phyloP scores from a whole-genome alignment of 164 flowering plant species.

The Annona cherimola region DNA sequence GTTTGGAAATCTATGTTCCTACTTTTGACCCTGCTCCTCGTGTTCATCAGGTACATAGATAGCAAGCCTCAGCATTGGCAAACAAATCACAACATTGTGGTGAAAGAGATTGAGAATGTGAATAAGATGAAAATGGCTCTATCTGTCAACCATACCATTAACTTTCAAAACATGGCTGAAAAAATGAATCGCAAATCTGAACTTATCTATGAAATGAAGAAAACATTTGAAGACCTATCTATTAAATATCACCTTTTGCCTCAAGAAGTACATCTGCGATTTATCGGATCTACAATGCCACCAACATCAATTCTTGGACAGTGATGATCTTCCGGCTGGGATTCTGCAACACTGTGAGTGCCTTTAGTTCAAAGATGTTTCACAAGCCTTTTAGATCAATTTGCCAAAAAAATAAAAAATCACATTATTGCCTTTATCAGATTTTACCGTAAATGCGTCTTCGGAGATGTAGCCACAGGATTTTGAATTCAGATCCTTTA shows the following conservation, averaged over 20 bases:
- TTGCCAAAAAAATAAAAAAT: too few species aligned
- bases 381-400: too few species aligned
- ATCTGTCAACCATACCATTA: conserved; percentile 65
- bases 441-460: too few species aligned
- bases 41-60: conserved; percentile 53
- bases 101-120: conserved; percentile 68
- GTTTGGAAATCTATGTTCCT: too few species aligned
- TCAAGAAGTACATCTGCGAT: conserved; percentile 64
- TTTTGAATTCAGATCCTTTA: too few species aligned
- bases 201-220: conserved; percentile 58
- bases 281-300: neutral
- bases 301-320: conserved; percentile 1
- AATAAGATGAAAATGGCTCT: conserved; percentile 78
- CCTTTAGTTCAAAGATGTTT: too few species aligned
- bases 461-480: too few species aligned
- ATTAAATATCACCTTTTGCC: conserved; percentile 71
- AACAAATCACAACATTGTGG: conserved; percentile 43
- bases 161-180: conserved; percentile 65
- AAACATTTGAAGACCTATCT: conserved; percentile 58
- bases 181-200: conserved; percentile 57
- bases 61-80: conserved; percentile 76
- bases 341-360: neutral
- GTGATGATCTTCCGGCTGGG: neutral
- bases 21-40: neutral
- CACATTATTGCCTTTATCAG: too few species aligned